Evolutionary conservation across 2,329 filamentous ascomycete species (phyloP), one percentile per base, ranked within the genome.

Genomic region (Keithomyces neogunnii): DNA sequence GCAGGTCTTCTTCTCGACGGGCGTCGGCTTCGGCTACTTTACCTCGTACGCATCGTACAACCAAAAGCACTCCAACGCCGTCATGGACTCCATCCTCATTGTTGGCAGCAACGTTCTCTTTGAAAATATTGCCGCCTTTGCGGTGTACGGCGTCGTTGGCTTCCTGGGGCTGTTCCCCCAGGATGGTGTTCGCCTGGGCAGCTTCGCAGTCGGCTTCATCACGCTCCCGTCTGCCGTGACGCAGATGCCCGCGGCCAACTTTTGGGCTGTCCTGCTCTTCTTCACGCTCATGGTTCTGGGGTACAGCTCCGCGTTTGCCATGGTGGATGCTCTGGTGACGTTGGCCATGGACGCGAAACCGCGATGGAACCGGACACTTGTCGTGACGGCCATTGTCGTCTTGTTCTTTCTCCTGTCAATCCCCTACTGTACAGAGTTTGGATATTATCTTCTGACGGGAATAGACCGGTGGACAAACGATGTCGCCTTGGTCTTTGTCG

Each of bases 41-140:
- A 81, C 77, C 0, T 75, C 73, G 0, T 82, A 81, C 55, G 77
- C 78, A 0, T 79, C 75, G 0, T 82, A 81, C 61, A 81, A 81
- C 66, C 57, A 76, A 70, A 70, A 72, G 55, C 73, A 80, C 59
- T 76, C 77, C 6, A 81, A 82, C 48, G 77, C 78, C 1, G 78
- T 82, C 1, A 75, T 78, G 73, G 79, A 82, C 52, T 75, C 79
- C 0, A 66, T 80, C 40, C 65, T 81, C 6, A 78, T 82, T 32
- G 76, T 76, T 29, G 63, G 69, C 29, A 78, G 76, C 57, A 81
- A 82, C 45, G 73, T 78, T 0, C 60, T 80, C 0, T 82, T 81
- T 47, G 78, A 82, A 55, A 78, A 77, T 33, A 71, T 81, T 5
- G 70, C 70, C 6, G 69, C 69, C 2, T 73, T 73, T 51, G 69